Conservation (phyloP, 345 rosid species). For the Conringia planisiliqua region DNA sequence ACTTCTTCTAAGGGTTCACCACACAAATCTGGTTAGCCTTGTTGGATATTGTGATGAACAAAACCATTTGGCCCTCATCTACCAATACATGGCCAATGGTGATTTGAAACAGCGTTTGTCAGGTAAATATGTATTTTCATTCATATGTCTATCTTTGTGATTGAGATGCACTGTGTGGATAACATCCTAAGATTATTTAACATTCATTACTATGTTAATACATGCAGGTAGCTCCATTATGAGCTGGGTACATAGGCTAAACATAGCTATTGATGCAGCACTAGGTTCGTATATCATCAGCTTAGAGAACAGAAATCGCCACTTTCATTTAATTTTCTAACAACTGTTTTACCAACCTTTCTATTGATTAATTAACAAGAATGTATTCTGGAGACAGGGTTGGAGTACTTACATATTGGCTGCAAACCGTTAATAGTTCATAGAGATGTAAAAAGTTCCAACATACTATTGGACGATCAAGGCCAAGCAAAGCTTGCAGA, state of each 20-base stretch:
- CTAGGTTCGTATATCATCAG: conserved; percentile 33
- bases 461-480: conserved; percentile 48
- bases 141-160: not conserved
- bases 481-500: conserved; percentile 9
- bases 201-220: not conserved
- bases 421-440: conserved; percentile 2
- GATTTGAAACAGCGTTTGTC: conserved; percentile 37
- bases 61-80: conserved; percentile 41
- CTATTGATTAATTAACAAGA: not conserved
- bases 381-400: not conserved
- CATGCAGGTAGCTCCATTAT: conserved; percentile 27
- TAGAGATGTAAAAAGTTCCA: conserved; percentile 28
- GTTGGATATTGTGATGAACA: not conserved
- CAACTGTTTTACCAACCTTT: not conserved
- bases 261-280: conserved; percentile 51
- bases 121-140: conserved; percentile 23
- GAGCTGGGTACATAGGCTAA: conserved; percentile 47
- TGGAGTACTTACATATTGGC: not conserved
- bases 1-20: not conserved
- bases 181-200: not conserved
- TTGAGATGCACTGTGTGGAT: not conserved
- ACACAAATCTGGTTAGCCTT: not conserved
- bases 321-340: not conserved
- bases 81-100: conserved; percentile 59
- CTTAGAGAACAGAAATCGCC: not conserved